Conservation (phyloP, 805 yeast species). For the Wickerhamomyces chambardii region DNA sequence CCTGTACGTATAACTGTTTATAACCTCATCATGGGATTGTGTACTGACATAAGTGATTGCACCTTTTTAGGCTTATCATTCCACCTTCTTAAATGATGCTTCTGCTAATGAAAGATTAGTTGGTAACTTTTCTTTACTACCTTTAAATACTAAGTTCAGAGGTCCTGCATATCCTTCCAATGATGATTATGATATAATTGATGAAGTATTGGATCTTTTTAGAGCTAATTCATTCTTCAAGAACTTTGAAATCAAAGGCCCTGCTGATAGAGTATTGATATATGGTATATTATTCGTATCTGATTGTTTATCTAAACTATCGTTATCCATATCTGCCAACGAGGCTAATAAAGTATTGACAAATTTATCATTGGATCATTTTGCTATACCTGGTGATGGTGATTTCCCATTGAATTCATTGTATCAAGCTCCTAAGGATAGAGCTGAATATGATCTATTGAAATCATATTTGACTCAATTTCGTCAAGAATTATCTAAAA, state of each 20-base stretch:
- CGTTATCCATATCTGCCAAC: constrained; percentile 33
- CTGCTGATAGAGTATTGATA: constrained; percentile 86
- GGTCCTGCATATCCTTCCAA: constrained; percentile 87
- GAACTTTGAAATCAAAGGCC: constrained; percentile 94
- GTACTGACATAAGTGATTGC: too few species aligned
- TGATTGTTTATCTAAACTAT: constrained; percentile 68
- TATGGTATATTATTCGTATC: constrained; percentile 89
- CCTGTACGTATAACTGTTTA: too few species aligned
- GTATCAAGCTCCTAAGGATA: constrained; percentile 68
- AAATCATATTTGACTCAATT: constrained; percentile 82
- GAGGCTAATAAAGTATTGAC: constrained; percentile 67
- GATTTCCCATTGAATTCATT: constrained; percentile 83
- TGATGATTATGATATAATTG: constrained; percentile 80
- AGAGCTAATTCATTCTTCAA: constrained; percentile 95
- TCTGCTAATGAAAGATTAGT: constrained; percentile 49
- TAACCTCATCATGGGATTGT: too few species aligned
- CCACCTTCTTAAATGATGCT: constrained; percentile 64
- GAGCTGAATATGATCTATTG: constrained; percentile 69
- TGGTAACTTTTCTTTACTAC: constrained; percentile 78
- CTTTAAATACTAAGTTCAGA: constrained; percentile 73
- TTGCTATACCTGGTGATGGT: constrained; percentile 90
- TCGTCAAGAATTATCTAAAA: constrained; percentile 84
- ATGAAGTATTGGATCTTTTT: constrained; percentile 85
- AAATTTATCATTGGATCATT: constrained; percentile 80
- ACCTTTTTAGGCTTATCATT: constrained; percentile 61